These are phyloP conservation scores for Trichomonascaceae sp. DNA, from an alignment of 1,139 yeast species.

Conservation along the genomic window DNA sequence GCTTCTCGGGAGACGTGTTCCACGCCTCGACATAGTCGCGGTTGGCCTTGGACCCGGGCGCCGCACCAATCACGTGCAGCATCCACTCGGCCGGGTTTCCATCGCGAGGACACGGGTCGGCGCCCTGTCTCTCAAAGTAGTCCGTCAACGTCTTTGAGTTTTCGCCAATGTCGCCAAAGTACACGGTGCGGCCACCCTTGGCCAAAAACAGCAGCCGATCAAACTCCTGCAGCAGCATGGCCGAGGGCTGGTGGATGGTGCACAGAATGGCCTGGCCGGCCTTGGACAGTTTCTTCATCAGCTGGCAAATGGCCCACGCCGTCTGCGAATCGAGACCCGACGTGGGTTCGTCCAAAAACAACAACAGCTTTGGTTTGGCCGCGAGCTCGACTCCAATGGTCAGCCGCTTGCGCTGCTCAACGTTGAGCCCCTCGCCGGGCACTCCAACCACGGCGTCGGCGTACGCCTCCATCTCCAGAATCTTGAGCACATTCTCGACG, in stretches of 20 bases:
- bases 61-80: constrained; percentile 70
- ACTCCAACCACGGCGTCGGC: constrained; percentile 79
- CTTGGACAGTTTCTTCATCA: constrained; percentile 60
- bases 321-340: constrained; percentile 89
- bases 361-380: constrained; percentile 69
- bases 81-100: constrained; percentile 82
- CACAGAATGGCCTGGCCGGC: constrained; percentile 77
- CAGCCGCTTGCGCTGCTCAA: constrained; percentile 75
- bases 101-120: constrained; percentile 47
- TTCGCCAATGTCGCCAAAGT: constrained; percentile 67
- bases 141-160: constrained; percentile 46
- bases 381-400: constrained; percentile 82
- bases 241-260: constrained; percentile 78
- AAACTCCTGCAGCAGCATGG: constrained; percentile 61
- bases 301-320: constrained; percentile 73
- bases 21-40: constrained; percentile 57
- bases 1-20: constrained; percentile 44
- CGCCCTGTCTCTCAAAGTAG: constrained; percentile 61
- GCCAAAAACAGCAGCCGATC: constrained; percentile 62
- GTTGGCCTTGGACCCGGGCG: constrained; percentile 58
- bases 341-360: constrained; percentile 86
- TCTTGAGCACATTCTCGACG: constrained; percentile 56
- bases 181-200: constrained; percentile 66
- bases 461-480: constrained; percentile 59
- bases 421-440: constrained; percentile 62